Base-by-base conservation (phyloP, 306 rosid genomes). In the Pterocarpus macrocarpus region DNA sequence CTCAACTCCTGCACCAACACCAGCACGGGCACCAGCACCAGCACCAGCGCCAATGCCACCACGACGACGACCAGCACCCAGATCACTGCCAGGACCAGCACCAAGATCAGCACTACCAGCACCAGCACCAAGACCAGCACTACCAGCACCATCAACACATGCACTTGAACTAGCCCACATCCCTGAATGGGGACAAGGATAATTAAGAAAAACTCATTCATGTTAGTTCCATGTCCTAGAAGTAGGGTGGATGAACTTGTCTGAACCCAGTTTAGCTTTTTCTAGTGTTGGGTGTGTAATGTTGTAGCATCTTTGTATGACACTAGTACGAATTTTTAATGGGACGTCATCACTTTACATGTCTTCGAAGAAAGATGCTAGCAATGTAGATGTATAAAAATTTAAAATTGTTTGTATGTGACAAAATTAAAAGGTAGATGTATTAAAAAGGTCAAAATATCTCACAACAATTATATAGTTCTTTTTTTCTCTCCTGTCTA, bases 171-270 rank as follows among this genome's bases (percentile, higher is more conserved):
- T 41, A 32, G 15, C 66, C 5, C 56, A 58, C 16, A 55, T 57
- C 41, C 36, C 66, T 11, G 62, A 32, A 8, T 55, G 70, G 41
- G 72, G 68, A 79, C 69, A 82, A 64, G 68, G 63, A 69, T 41
- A 7, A 44, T 7, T 30, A 41, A 59, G 43, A 14, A 50, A 64
- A 44, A 63, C 16, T 62, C 39, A 1, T 38, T 75, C 41, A 57
- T 5, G n/a, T 59, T 67, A 45, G 45, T 66, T 67, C 15, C 57
- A 50, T 47, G 53, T 47, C 53, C 53, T 47, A 12, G 16, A 13
- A 50, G n/a, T 50, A 14, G 14, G 0, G 57, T 50, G 57, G 59
- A 68, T 58, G 49, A 66, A 66, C 17, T 69, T 41, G 15, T n/a
- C 4, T 16, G 71, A 49, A 68, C 30, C 77, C 49, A 58, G 68